Evolutionary conservation across 768 basidiomycete genomes (phyloP).

Genomic region (Terana coerulea): DNA sequence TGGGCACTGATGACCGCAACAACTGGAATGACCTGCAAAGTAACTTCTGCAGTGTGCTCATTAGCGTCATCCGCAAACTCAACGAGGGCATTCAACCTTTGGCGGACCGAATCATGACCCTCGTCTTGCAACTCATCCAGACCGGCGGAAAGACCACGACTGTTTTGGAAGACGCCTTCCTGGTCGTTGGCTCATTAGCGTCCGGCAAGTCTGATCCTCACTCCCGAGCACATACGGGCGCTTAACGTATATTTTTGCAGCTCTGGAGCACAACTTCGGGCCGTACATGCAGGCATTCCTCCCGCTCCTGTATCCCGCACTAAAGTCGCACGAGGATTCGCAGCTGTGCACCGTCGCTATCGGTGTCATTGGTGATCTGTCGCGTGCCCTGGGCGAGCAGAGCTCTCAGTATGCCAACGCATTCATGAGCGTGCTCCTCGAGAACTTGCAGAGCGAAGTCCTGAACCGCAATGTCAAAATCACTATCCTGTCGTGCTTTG

Average conservation of each 20-base stretch:
- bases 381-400: slow-evolving; percentile 87
- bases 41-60: slow-evolving; percentile 88
- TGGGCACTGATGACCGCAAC: slow-evolving; percentile 93
- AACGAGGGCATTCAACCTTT: slow-evolving; percentile 79
- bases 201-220: slow-evolving; percentile 42
- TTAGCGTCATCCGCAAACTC: slow-evolving; percentile 86
- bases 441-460: slow-evolving; percentile 87
- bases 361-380: slow-evolving; percentile 93
- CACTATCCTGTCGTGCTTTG: slow-evolving; percentile 92
- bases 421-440: slow-evolving; percentile 91
- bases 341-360: slow-evolving; percentile 95
- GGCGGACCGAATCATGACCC: slow-evolving; percentile 93
- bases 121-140: slow-evolving; percentile 79
- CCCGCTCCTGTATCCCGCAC: slow-evolving; percentile 82
- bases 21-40: slow-evolving; percentile 99
- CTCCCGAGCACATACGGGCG: neutral
- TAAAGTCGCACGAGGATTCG: slow-evolving; percentile 91
- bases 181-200: slow-evolving; percentile 86
- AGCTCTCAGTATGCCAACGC: slow-evolving; percentile 77
- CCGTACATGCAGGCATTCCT: slow-evolving; percentile 85
- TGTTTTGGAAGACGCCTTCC: slow-evolving; percentile 93
- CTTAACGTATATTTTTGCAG: slow-evolving; percentile 29
- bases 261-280: slow-evolving; percentile 73
- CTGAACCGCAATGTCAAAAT: slow-evolving; percentile 96
- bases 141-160: slow-evolving; percentile 91